phyloP scores from a whole-genome alignment of 495 filamentous ascomycete species.

The Penicillium silybi region DNA sequence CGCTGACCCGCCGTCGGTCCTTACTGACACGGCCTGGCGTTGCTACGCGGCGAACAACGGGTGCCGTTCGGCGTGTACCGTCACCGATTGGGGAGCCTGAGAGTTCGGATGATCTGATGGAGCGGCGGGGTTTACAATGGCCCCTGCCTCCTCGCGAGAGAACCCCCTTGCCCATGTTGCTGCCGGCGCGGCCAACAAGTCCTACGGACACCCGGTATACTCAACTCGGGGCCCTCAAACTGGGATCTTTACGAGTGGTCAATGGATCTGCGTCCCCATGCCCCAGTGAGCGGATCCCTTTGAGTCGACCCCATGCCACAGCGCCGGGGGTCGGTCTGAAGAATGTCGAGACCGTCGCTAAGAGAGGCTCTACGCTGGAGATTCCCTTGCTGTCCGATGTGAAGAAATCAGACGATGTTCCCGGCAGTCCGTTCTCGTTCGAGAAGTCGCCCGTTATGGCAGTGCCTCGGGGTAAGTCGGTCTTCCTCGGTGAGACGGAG shows the following conservation, averaged over 20 bases:
- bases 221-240: conserved; percentile 46
- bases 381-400: conserved; percentile 14
- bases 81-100: conserved; percentile 26
- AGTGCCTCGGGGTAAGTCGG: not conserved
- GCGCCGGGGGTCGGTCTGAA: conserved; percentile 14
- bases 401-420: conserved; percentile 24
- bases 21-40: conserved; percentile 46
- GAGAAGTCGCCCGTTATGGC: conserved; percentile 31
- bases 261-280: conserved; percentile 45
- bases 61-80: conserved; percentile 18
- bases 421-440: conserved; percentile 38
- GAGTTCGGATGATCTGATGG: conserved; percentile 6
- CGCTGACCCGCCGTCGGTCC: conserved; percentile 45
- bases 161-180: not conserved
- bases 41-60: conserved; percentile 41
- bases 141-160: conserved; percentile 16
- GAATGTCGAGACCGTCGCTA: conserved; percentile 5
- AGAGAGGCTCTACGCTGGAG: conserved; percentile 14
- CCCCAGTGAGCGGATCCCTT: conserved; percentile 32
- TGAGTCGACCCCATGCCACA: conserved; percentile 10
- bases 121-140: conserved; percentile 15
- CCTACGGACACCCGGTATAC: conserved; percentile 43
- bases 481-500: conserved; percentile 17
- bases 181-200: conserved; percentile 30
- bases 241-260: conserved; percentile 48